Base-by-base conservation (phyloP, 306 rosid genomes). In the Prunus fruticosa region DNA sequence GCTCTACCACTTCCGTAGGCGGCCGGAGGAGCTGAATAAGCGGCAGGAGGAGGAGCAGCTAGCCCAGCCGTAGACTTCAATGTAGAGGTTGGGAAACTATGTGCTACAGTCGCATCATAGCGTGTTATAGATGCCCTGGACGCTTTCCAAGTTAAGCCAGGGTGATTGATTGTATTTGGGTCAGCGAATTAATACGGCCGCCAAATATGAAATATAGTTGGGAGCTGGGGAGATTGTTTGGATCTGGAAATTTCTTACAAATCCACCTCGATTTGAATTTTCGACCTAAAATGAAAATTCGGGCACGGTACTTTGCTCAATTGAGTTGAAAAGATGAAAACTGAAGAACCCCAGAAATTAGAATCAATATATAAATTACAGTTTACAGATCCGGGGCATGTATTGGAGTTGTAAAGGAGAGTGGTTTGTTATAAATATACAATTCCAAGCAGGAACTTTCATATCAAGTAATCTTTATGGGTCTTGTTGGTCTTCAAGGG, bases 401-500 rank as follows among this genome's bases (percentile, higher is more conserved):
- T 32, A 62, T 43, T 16, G 2, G 64, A n/a, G 30, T 68, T 76
- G 60, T 25, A 45, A 32, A 71, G 49, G 47, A 75, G 30, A 63
- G 61, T 34, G 43, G 20, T 56, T 73, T 79, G 63, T 61, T 60
- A 70, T 23, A 73, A 57, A 81, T 27, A 69, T 73, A 45, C 47
- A 76, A 56, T 68, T 81, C 74, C 58, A 73, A 75, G 46, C 57
- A 72, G 19, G 76, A 74, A 30, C 74, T 84, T 84, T 85, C 82
- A 89, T n/a, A 78, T 67, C 87, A 75, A 66, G 76, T 89, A 89
- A 64, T 86, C 92, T 73, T 19, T 20, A 66, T 2, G 50, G 68
- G 72, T 90, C 92, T 74, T 89, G 97, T 71, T 93, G 91, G 76
- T 95, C 99, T 84, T 92, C 99, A 19, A 95, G 96, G 25, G 97